Conservation (phyloP, 2,329 filamentous ascomycete species). For the Aspergillus felis region DNA sequence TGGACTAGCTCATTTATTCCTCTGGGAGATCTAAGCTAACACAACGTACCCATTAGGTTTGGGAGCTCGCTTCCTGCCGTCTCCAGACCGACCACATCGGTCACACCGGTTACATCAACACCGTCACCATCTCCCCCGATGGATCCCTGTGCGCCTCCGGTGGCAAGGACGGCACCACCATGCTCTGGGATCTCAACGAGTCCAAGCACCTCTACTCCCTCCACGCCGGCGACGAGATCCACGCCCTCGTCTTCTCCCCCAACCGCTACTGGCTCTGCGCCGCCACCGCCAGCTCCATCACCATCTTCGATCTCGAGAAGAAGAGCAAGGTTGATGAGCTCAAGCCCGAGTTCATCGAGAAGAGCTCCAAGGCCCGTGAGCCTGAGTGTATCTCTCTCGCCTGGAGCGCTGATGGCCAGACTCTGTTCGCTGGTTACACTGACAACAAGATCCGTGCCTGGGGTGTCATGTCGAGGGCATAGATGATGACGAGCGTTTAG, state of each 20-base stretch:
- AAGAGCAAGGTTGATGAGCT: conserved; percentile 99
- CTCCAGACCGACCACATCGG: conserved; percentile 99
- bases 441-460: conserved; percentile 98
- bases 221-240: conserved; percentile 99
- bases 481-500: conserved; percentile 34
- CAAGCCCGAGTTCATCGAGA: conserved; percentile 94
- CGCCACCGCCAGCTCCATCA: conserved; percentile 94
- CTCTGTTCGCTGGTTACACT: conserved; percentile 98
- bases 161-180: conserved; percentile 99
- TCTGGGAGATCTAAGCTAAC: conserved; percentile 17
- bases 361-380: conserved; percentile 98
- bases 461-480: conserved; percentile 95
- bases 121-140: conserved; percentile 99
- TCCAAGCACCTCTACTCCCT: conserved; percentile 99
- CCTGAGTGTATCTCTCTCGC: conserved; percentile 97
- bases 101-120: conserved; percentile 99
- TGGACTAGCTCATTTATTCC: conserved; percentile 2
- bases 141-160: conserved; percentile 98
- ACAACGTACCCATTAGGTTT: conserved; percentile 62
- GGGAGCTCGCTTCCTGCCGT: conserved; percentile 99
- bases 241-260: conserved; percentile 99
- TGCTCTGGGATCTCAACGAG: conserved; percentile 99
- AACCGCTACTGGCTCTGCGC: conserved; percentile 99
- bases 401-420: conserved; percentile 98
- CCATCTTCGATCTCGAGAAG: conserved; percentile 99